Evolutionary conservation across 1,284 basidiomycete species (phyloP).

Genomic region (Leccinum solheimii): DNA sequence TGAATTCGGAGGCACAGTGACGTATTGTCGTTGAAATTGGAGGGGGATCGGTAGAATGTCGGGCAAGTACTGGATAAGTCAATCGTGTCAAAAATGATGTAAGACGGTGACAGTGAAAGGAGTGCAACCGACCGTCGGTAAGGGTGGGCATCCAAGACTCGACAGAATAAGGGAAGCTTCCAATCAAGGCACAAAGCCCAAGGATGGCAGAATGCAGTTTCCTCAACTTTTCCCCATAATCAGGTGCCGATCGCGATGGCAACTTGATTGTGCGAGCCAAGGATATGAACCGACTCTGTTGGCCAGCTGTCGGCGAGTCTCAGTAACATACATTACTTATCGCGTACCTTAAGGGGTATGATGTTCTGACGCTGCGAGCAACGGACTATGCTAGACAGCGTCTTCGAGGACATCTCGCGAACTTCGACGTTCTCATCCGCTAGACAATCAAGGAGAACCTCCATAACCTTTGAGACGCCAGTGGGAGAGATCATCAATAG

Average conservation of each 20-base stretch:
- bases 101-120: background rate
- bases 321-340: background rate
- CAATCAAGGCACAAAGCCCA: conserved; percentile 83
- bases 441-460: conserved; percentile 80
- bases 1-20: conserved; percentile 86
- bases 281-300: conserved; percentile 76
- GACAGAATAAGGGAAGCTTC: conserved; percentile 78
- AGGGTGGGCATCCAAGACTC: conserved; percentile 77
- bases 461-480: conserved; percentile 71
- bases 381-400: conserved; percentile 86
- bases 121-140: conserved; percentile 58
- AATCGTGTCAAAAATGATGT: conserved; percentile 7
- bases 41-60: conserved; percentile 86
- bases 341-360: conserved; percentile 73
- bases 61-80: conserved; percentile 60
- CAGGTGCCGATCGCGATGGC: conserved; percentile 69
- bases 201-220: conserved; percentile 88
- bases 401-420: conserved; percentile 89
- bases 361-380: conserved; percentile 93
- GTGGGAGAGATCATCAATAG: conserved; percentile 71
- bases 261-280: conserved; percentile 64
- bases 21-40: conserved; percentile 92
- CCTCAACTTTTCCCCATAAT: conserved; percentile 74
- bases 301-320: conserved; percentile 2
- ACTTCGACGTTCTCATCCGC: conserved; percentile 93